These are phyloP conservation scores for Aspergillus piperis DNA, from an alignment of 2,329 filamentous ascomycete species.

Conservation along the genomic window DNA sequence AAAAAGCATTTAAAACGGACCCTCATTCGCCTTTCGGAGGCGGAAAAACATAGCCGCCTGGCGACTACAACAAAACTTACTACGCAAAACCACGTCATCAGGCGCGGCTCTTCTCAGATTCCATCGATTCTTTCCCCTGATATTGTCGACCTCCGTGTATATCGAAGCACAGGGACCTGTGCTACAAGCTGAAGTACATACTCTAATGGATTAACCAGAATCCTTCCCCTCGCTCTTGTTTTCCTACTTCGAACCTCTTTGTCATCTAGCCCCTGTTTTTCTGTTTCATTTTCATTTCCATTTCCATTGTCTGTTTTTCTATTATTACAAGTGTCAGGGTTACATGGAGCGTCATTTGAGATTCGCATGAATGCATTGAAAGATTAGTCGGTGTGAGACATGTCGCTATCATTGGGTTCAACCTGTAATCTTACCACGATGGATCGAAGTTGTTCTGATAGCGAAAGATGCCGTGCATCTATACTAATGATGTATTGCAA, in stretches of 20 bases:
- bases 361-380: slow-evolving; percentile 11
- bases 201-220: slow-evolving; percentile 12
- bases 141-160: slow-evolving; percentile 12
- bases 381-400: slow-evolving; percentile 5
- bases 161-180: slow-evolving; percentile 13
- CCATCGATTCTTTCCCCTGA: not conserved
- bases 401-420: slow-evolving; percentile 1
- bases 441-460: slow-evolving; percentile 2
- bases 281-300: no score
- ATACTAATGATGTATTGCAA: not conserved
- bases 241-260: slow-evolving; percentile 4
- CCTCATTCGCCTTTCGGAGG: not conserved
- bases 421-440: slow-evolving; percentile 13
- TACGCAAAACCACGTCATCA: not conserved
- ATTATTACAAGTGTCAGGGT: slow-evolving; percentile 8
- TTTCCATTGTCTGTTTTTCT: slow-evolving; percentile 4
- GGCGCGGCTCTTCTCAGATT: not conserved
- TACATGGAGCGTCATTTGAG: slow-evolving; percentile 7
- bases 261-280: not conserved
- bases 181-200: slow-evolving; percentile 18
- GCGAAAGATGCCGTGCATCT: not conserved
- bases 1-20: not conserved
- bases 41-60: not conserved
- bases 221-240: slow-evolving; percentile 6
- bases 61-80: not conserved